Evolutionary conservation across 768 basidiomycete species (phyloP).

Genomic region (Lactarius tabidus): DNA sequence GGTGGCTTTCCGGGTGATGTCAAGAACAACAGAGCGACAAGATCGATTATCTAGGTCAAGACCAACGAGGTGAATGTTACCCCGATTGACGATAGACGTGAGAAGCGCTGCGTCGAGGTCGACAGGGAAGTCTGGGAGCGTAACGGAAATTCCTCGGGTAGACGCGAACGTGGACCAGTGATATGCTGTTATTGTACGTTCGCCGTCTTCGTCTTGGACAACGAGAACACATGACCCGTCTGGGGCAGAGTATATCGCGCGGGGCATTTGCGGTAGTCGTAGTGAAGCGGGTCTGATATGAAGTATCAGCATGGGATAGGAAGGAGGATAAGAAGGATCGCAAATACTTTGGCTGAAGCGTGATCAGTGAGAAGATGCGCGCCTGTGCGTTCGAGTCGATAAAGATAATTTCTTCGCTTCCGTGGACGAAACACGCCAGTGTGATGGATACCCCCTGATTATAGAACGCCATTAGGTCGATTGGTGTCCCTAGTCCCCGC

Average conservation of each 20-base stretch:
- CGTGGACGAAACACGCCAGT: conserved; percentile 44
- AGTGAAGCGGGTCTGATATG: conserved; percentile 42
- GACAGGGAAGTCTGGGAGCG: conserved; percentile 30
- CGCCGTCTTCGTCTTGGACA: conserved; percentile 25
- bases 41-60: conserved; percentile 35
- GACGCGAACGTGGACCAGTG: conserved; percentile 59
- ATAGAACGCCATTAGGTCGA: conserved; percentile 46
- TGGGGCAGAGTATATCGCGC: conserved; percentile 43
- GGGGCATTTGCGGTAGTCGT: conserved; percentile 36
- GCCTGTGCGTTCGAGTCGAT: conserved; percentile 43
- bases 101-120: conserved; percentile 30
- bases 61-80: conserved; percentile 41
- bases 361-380: conserved; percentile 50
- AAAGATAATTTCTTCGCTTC: conserved; percentile 51
- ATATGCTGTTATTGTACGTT: conserved; percentile 36
- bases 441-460: conserved; percentile 29
- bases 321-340: too few relatives aligned
- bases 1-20: conserved; percentile 52
- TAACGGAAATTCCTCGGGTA: conserved; percentile 39
- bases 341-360: conserved; percentile 49
- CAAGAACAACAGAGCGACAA: conserved; percentile 44
- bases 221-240: conserved; percentile 54
- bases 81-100: conserved; percentile 45
- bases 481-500: conserved; percentile 39
- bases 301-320: background rate